Conservation (phyloP, 768 basidiomycete species). For the Termitomyces sp. region DNA sequence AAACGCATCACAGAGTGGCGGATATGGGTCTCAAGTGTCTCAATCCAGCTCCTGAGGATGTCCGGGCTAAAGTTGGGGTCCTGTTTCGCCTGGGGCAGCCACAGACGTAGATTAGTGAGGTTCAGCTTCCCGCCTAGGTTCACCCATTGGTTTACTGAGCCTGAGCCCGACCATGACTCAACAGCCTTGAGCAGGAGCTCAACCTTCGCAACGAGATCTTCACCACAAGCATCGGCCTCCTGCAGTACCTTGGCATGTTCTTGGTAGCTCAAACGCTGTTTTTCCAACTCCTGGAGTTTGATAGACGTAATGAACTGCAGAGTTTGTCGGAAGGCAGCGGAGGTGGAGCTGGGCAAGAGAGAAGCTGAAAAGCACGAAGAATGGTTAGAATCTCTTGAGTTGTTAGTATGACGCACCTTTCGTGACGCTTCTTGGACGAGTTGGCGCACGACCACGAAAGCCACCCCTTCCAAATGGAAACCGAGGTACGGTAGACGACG, state of each 20-base stretch:
- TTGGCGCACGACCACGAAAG: not conserved
- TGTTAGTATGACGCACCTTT: not conserved
- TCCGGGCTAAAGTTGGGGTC: conserved; percentile 23
- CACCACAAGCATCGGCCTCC: conserved; percentile 19
- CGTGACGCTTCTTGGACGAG: no score
- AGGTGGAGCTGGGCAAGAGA: conserved; percentile 7
- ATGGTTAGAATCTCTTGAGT: no score
- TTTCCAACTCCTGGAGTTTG: conserved; percentile 43
- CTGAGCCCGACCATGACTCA: no score
- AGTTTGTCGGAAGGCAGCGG: conserved; percentile 21
- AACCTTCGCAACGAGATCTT: conserved; percentile 23
- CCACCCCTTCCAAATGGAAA: conserved; percentile 22
- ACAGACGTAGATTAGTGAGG: not conserved
- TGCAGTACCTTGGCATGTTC: conserved; percentile 24
- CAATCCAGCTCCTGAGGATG: conserved; percentile 34
- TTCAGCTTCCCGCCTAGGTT: not conserved
- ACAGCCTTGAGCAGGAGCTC: no score
- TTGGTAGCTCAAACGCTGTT: conserved; percentile 34
- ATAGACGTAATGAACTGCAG: conserved; percentile 43
- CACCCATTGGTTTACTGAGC: no score
- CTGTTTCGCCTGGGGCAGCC: not conserved
- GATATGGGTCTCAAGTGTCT: conserved; percentile 29
- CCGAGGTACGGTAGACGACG: no score
- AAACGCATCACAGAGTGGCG: conserved; percentile 9
- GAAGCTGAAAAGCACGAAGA: no score